Conservation (phyloP, 495 filamentous ascomycete species). For the Hyaloscypha bicolor region DNA sequence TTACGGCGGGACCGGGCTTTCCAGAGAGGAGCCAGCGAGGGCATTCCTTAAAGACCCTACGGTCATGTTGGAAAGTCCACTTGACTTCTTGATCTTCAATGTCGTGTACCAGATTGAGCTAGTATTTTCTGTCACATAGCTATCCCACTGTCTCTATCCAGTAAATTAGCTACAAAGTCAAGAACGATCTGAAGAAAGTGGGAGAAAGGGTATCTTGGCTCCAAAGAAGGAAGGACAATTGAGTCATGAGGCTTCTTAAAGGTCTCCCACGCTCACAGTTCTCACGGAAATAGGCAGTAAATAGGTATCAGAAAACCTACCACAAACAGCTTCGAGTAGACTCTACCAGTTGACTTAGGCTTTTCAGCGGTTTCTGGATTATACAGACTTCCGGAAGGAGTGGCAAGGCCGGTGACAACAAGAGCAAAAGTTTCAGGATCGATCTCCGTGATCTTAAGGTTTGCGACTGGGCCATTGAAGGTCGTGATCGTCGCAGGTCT, state of each 20-base stretch:
- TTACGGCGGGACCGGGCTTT: conserved; percentile 56
- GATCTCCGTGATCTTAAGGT: conserved; percentile 69
- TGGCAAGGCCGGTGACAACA: conserved; percentile 63
- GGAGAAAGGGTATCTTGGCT: not conserved
- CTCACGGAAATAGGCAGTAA: not conserved
- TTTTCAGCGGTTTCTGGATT: conserved; percentile 59
- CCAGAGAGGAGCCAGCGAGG: conserved; percentile 38
- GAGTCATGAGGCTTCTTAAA: not conserved
- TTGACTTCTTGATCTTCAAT: conserved; percentile 49
- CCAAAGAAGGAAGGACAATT: not conserved
- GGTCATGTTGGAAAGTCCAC: conserved; percentile 43
- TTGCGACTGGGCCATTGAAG: conserved; percentile 69
- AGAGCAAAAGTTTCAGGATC: conserved; percentile 68
- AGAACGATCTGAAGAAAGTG: not conserved
- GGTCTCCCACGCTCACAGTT: not conserved
- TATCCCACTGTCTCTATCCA: conserved; percentile 69
- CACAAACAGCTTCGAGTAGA: conserved; percentile 72
- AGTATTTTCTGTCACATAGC: conserved; percentile 66
- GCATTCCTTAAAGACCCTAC: conserved; percentile 55
- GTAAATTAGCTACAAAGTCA: not conserved
- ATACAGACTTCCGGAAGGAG: conserved; percentile 61
- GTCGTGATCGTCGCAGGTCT: conserved; percentile 46
- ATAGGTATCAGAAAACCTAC: not conserved
- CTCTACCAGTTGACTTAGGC: conserved; percentile 58
- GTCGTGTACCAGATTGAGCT: conserved; percentile 74